Percentiles rank a stretch among this genome's conserved stretches.
These are phyloP conservation scores for Carex littledalei DNA, from an alignment of 176 grass and related monocot genomes.

Conservation along the genomic window DNA sequence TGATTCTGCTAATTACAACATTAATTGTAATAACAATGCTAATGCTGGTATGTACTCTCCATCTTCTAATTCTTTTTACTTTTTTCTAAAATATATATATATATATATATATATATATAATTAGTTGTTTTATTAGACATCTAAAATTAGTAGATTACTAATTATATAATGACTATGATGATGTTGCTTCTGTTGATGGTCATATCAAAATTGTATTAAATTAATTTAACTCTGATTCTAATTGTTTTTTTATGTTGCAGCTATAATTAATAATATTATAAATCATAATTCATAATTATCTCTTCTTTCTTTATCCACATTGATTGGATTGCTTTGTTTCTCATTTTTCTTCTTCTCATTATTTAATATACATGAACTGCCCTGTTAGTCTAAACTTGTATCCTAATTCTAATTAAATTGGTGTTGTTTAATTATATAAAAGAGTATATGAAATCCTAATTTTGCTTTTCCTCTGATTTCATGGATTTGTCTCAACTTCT, in stretches of 20 bases:
- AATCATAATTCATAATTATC: not conserved
- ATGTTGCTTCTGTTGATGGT: not conserved
- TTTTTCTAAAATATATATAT: not conserved
- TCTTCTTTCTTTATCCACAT: not conserved
- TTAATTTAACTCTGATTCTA: not conserved
- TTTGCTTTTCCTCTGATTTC: not conserved
- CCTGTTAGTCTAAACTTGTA: not conserved
- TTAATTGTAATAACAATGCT: no score
- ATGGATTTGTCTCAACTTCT: not conserved
- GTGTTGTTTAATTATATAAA: not conserved
- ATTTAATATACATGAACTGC: not conserved
- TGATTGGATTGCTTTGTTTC: not conserved
- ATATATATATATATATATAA: not conserved
- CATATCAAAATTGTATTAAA: not conserved
- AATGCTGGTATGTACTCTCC: no score
- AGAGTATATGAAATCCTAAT: not conserved
- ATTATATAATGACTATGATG: not conserved
- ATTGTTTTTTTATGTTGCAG: not conserved
- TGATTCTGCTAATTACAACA: slow-evolving; percentile 37
- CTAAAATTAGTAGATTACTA: not conserved
- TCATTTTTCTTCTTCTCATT: not conserved
- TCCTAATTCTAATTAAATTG: not conserved
- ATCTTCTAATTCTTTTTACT: not conserved
- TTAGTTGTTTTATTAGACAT: not conserved
- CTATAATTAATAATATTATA: not conserved